A percentile compares a stretch with the other conserved stretches of the same genome.
Evolutionary conservation across 2,329 filamentous ascomycete genomes (phyloP).

Genomic region (Colletotrichum graminicola): DNA sequence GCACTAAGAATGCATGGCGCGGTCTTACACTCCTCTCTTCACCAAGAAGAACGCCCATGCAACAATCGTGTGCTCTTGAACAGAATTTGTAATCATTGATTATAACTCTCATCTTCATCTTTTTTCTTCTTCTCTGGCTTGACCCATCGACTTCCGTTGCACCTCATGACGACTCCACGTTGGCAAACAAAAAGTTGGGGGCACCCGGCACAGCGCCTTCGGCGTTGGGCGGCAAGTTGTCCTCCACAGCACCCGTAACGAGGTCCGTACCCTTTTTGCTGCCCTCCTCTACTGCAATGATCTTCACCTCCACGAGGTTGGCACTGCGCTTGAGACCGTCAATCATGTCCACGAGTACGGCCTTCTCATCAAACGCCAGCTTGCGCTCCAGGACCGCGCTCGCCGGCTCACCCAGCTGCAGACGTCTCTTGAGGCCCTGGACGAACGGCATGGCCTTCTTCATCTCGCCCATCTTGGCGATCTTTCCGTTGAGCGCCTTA

Average conservation of each 20-base stretch:
- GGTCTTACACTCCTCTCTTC: not conserved
- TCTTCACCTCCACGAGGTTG: constrained; percentile 76
- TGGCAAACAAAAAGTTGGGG: constrained; percentile 88
- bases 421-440: constrained; percentile 85
- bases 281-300: constrained; percentile 79
- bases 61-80: not conserved
- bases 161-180: constrained; percentile 65
- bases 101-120: constrained; percentile 25
- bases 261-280: constrained; percentile 73
- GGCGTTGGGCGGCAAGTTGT: constrained; percentile 70
- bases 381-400: constrained; percentile 83
- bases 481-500: constrained; percentile 81
- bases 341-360: constrained; percentile 82
- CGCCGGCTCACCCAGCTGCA: constrained; percentile 77
- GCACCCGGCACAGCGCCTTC: constrained; percentile 84
- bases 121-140: not conserved
- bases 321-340: constrained; percentile 81
- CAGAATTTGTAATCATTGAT: constrained; percentile 20
- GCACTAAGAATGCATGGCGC: constrained; percentile 11
- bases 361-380: constrained; percentile 86
- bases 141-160: not conserved
- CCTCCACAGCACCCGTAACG: constrained; percentile 66
- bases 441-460: constrained; percentile 99
- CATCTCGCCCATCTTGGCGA: constrained; percentile 87
- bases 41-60: not conserved